phyloP scores from a whole-genome alignment of 441 rosid genomes.

The Melastoma candidum region DNA sequence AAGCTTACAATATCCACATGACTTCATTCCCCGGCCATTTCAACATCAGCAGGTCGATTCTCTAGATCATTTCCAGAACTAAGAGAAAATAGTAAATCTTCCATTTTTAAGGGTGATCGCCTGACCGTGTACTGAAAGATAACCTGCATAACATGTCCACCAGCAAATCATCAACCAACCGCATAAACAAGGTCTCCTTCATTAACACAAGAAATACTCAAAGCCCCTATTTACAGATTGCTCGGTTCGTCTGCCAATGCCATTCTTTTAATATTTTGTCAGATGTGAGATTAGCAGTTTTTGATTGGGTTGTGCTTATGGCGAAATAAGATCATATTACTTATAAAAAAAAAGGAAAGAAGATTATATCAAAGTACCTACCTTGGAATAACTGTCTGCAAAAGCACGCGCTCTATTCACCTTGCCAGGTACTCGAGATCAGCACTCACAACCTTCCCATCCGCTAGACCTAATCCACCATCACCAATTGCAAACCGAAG shows the following conservation, averaged over 20 bases:
- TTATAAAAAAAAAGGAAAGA: background rate
- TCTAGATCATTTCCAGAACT: conserved; percentile 40
- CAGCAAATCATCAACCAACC: conserved; percentile 1
- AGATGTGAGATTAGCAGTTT: too few relatives aligned
- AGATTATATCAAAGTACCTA: conserved; percentile 19
- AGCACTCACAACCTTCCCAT: conserved; percentile 74
- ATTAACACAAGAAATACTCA: too few relatives aligned
- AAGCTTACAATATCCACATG: too few relatives aligned
- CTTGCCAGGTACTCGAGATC: conserved; percentile 64
- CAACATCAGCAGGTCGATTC: conserved; percentile 39
- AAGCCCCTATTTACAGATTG: too few relatives aligned
- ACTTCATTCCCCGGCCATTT: conserved; percentile 49
- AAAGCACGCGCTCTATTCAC: conserved; percentile 70
- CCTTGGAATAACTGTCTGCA: conserved; percentile 96
- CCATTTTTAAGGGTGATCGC: conserved; percentile 63
- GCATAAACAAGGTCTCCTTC: background rate
- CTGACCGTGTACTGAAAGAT: conserved; percentile 71
- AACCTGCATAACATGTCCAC: conserved; percentile 35
- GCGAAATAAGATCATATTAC: too few relatives aligned
- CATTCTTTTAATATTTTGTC: background rate
- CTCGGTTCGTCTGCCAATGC: background rate
- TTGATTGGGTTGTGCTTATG: too few relatives aligned
- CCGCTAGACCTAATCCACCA: conserved; percentile 67
- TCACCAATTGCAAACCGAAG: conserved; percentile 60
- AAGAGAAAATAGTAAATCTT: conserved; percentile 55